phyloP scores from a whole-genome alignment of 2,329 filamentous ascomycete species.

The Chalaropsis thielavioides region DNA sequence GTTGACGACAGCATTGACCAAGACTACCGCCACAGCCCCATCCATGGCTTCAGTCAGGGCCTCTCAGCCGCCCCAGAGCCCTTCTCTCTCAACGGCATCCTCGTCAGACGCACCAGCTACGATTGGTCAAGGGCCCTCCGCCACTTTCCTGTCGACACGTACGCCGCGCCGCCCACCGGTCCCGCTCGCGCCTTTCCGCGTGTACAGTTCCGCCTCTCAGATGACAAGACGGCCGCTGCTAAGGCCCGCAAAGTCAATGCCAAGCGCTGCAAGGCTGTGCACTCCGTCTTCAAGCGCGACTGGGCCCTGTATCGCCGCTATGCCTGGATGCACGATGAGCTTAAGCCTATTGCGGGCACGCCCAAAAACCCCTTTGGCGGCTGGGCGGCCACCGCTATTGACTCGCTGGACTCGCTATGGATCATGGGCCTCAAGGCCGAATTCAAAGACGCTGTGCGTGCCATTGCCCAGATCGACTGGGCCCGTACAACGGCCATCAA shows the following conservation, averaged over 20 bases:
- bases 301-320: conserved; percentile 38
- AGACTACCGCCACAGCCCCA: not conserved
- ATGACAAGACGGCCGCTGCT: not conserved
- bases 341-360: conserved; percentile 34
- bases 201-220: conserved; percentile 28
- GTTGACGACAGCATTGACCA: not conserved
- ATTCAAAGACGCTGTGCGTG: conserved; percentile 38
- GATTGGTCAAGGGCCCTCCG: conserved; percentile 24
- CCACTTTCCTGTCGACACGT: conserved; percentile 23
- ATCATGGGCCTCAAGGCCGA: conserved; percentile 46
- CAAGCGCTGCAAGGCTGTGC: conserved; percentile 28
- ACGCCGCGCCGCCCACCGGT: conserved; percentile 24
- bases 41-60: not conserved
- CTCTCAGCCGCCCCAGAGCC: not conserved
- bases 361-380: conserved; percentile 36
- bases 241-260: conserved; percentile 7
- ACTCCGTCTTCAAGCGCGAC: conserved; percentile 29
- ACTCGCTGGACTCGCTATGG: conserved; percentile 45
- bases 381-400: conserved; percentile 46
- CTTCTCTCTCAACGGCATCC: conserved; percentile 11
- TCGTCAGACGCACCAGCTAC: conserved; percentile 22
- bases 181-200: conserved; percentile 21
- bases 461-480: conserved; percentile 37
- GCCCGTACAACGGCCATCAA: conserved; percentile 30
- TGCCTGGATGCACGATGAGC: conserved; percentile 40